These are phyloP conservation scores for Hydnomerulius pinastri DNA, from an alignment of 768 basidiomycete genomes.

Conservation along the genomic window DNA sequence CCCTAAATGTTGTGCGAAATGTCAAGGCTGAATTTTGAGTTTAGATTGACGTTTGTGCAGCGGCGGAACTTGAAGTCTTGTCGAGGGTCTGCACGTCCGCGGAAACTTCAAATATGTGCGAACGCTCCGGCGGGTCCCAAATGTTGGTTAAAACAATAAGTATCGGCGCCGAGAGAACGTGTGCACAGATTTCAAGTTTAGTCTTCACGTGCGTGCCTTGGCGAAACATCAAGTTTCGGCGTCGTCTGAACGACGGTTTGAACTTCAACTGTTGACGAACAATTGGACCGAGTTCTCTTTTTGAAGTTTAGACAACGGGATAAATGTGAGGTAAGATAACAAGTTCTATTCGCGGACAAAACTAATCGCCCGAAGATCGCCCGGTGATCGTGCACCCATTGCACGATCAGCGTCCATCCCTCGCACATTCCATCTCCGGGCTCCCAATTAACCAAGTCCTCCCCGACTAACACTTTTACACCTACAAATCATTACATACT, in stretches of 20 bases:
- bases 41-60: not conserved
- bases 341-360: not conserved
- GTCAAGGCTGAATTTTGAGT: not conserved
- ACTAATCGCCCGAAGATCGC: not conserved
- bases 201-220: not conserved
- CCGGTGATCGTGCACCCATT: not conserved
- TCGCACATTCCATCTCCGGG: not conserved
- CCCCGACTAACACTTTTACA: too few species aligned
- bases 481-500: too few species aligned
- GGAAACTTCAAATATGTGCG: not conserved
- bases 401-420: not conserved
- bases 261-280: not conserved
- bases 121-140: not conserved
- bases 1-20: not conserved
- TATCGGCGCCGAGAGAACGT: not conserved
- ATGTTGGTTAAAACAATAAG: not conserved
- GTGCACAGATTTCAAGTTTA: not conserved
- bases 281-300: not conserved
- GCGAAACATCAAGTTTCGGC: not conserved
- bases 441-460: not conserved
- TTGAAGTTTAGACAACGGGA: not conserved
- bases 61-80: not conserved
- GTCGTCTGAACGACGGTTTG: not conserved
- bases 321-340: not conserved
- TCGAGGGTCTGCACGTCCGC: not conserved